Base-by-base conservation (phyloP, 2,329 filamentous ascomycete genomes). In the Curvularia lunata region DNA sequence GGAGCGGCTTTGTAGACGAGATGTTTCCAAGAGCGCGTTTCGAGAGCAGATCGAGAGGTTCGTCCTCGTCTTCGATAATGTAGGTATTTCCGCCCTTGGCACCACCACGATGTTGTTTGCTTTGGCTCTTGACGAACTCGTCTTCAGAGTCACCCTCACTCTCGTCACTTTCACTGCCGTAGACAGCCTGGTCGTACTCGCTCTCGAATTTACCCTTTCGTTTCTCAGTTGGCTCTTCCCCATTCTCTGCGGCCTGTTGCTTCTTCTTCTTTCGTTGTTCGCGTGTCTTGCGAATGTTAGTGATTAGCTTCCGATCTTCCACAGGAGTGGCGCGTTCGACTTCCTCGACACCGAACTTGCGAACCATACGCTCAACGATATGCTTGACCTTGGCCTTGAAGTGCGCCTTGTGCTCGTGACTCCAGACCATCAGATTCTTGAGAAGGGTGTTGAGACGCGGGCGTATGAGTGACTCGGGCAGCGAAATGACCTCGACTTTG, bases 301-400 rank as follows among this genome's bases (percentile, higher is more conserved):
- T 85, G 40, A 99, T 89, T 54, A 99, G 83, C 78, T 98, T 99
- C 67, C 88, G 88, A 78, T 97, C 94, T 21, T 86, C 86, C 70
- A 96, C 91, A 3, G 93, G 94, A 57, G 91, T 93, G 75, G 91
- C 83, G 64, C 86, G 86, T 78, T 95, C 91, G 12, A 99, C 86
- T 28, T 86, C 78, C 2, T 94, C 89, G 45, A 90, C 90, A 47
- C 95, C 93, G 72, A 97, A 98, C 55, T 94, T 88, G 47, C 94
- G 87, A 21, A 98, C 90, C 85, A 97, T 92, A 51, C 95, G 88
- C 80, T 99, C 95, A 16, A 99, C 81, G 63, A 99, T 98, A 73
- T 97, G 93, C 86, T 97, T 98, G 67, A 99, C 93, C 82, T 98
- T 99, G 48, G 91, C 89, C 71, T 94, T 92, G 81, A 99, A 95